Evolutionary conservation across 768 basidiomycete species (phyloP), one percentile per base, ranked within the genome.

Genomic region (Russula compacta): DNA sequence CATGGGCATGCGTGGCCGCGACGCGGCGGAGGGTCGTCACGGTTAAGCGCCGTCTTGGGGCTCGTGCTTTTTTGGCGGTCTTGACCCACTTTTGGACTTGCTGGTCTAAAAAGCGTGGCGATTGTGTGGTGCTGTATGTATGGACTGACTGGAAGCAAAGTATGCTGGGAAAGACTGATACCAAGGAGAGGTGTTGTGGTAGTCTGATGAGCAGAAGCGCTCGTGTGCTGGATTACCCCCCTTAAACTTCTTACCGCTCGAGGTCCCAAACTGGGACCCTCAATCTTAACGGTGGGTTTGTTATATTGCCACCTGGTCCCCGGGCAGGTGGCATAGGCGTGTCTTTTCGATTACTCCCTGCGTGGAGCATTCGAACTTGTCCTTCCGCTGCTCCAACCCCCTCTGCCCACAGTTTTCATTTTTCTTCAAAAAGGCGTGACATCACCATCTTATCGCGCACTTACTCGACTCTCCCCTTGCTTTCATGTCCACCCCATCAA

Each of bases 131-230:
- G 0, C 17, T 47, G 35, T 24, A 17, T 4, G n/a, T 1, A 4
- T 9, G 7, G 33, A 21, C 21, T 36, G 24, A 2, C 15, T 48
- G 39, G 6, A 36, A 17, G 40, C n/a, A 39, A 47, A 33, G 43
- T 19, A 48, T 33, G 35, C 14, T 0, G 59, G 14, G 47, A 48
- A 35, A 15, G 14, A 24, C 15, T 38, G 6, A 40, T 15, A 46
- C 17, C 19, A 32, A 17, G 47, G 29, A 48, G 46, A 19, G 36
- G 46, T 33, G 47, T 19, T 21, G 43, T 11, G 10, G 29, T 32
- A 39, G 53, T n/a, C 15, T 35, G 59, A 56, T 32, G 49, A 54
- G 33, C n/a, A 17, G 40, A 61, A 42, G 60, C 60, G 60, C 24
- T 29, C 60, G 60, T 54, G 33, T 40, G 21, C 33, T 40, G 56